Base-by-base conservation (phyloP, 768 basidiomycete genomes). In the Mycena belliarum region DNA sequence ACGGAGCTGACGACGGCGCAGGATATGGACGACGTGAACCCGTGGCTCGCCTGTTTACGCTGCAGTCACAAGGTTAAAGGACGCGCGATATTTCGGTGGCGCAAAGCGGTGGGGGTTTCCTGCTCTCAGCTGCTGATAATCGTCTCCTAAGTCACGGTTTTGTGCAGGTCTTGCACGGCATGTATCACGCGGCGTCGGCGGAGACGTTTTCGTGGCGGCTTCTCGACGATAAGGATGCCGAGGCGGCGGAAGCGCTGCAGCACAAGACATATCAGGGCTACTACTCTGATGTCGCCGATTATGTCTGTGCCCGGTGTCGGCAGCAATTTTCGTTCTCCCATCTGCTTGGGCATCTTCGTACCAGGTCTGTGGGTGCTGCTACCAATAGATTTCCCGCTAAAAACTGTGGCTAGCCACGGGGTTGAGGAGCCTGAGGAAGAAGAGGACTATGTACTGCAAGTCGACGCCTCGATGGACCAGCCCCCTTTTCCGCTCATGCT, bases 401-500 rank as follows among this genome's bases (percentile, higher is more conserved):
- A 35, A 32, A 9, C 1, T 16, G 20, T 47, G 21, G 37, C 8
- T 32, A 68, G 68, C 26, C 67, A 68, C 25, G 51, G 33, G 18
- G 45, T 64, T 37, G 48, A 63, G 33, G 46, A 61, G 23, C 47
- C 59, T 21, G 51, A 57, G 11, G 32, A 52, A 20, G 63, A 63
- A 14, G 54, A 63, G 32, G 61, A 68, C 41, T 68, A 63, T 42
- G 55, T 51, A 14, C 50, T 65, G 37, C 49, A 55, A 14, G 33
- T 59, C 24, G 67, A 70, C 45, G 65, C 67, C 20, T 60, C 65
- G 38, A 65, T 68, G 56, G 54, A 57, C 47, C 64, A 67, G 33
- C 65, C 64, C 16, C 67, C 65, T 11, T 68, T 66, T 35, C 40
- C 60, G 23, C 44, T 68, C 20, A 49, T 60, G 47, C 60, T 70